Evolutionary conservation across 768 basidiomycete genomes (phyloP).

Genomic region (Pleurotus cornucopiae): DNA sequence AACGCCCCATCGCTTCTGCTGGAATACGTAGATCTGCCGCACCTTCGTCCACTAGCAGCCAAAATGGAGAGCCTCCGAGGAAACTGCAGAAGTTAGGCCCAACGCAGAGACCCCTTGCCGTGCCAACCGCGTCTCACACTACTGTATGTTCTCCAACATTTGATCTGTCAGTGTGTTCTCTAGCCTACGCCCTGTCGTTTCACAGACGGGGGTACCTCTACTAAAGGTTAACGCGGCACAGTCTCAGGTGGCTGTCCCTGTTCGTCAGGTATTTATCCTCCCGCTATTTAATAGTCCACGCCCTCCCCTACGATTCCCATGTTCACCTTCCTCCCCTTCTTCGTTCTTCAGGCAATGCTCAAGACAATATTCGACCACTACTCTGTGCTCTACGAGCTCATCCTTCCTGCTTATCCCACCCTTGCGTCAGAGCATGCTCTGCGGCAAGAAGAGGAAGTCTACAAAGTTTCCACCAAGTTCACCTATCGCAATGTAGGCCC

Average conservation of each 20-base stretch:
- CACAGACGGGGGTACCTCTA: constrained; percentile 57
- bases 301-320: background rate
- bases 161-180: constrained; percentile 3
- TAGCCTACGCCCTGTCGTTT: background rate
- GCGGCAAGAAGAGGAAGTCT: constrained; percentile 77
- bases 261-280: constrained; percentile 56
- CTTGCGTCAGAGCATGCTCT: constrained; percentile 78
- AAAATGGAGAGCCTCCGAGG: constrained; percentile 47
- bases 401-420: constrained; percentile 50
- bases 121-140: constrained; percentile 33
- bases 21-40: constrained; percentile 19
- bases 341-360: constrained; percentile 55
- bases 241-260: constrained; percentile 68
- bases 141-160: constrained; percentile 22
- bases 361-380: constrained; percentile 75
- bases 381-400: constrained; percentile 53
- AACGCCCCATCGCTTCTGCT: constrained; percentile 40
- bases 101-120: constrained; percentile 35
- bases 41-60: constrained; percentile 12
- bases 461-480: constrained; percentile 65
- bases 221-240: constrained; percentile 63
- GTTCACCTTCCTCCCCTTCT: constrained; percentile 9
- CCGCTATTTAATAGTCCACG: background rate
- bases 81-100: constrained; percentile 59
- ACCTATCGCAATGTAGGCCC: constrained; percentile 78